Base-by-base conservation (phyloP, 495 filamentous ascomycete genomes). In the Podospora tetraspora region DNA sequence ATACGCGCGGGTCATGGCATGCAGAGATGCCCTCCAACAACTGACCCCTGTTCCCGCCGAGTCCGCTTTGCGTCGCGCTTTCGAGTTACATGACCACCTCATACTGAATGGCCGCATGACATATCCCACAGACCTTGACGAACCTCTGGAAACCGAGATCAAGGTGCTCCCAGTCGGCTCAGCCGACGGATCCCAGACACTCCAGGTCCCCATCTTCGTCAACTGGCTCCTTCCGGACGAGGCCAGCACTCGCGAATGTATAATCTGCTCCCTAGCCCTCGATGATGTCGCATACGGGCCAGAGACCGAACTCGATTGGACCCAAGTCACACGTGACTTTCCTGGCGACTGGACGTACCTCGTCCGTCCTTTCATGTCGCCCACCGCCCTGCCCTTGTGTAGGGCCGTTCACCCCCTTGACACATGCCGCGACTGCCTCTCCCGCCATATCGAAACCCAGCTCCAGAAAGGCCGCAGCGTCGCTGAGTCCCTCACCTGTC, bases 131-230 rank as follows among this genome's bases (percentile, higher is more conserved):
- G 29, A 25, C 34, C 30, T 7, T 16, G 4, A 13, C 4, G 12
- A 12, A 1, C 27, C 21, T 21, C 22, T n/a, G 10, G 11, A 22
- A 12, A n/a, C 32, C 27, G n/a, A 27, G 9, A 29, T 66, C 16
- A 43, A 66, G 59, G 37, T 64, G 27, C 24, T 70, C 37, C 29
- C 68, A 6, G 21, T 73, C 16, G 71, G 70, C 57, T 60, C 71
- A 24, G 1, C 37, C 9, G 62, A 61, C 27, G 65, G 62, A 19
- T 30, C 37, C 5, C 58, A 30, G 16, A 66, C 62, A 11, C 3
- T 73, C 23, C 59, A 60, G 30, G 63, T 68, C 0, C 71, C 71
- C 13, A 64, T 73, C 23, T 63, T 70, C 23, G 59, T 65, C 13
- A 60, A 62, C 11, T 24, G 68, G 5, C 19, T 71, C 34, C 19